These are phyloP conservation scores for Laetiporus sulphureus DNA, from an alignment of 1,284 basidiomycete species.

Conservation along the genomic window DNA sequence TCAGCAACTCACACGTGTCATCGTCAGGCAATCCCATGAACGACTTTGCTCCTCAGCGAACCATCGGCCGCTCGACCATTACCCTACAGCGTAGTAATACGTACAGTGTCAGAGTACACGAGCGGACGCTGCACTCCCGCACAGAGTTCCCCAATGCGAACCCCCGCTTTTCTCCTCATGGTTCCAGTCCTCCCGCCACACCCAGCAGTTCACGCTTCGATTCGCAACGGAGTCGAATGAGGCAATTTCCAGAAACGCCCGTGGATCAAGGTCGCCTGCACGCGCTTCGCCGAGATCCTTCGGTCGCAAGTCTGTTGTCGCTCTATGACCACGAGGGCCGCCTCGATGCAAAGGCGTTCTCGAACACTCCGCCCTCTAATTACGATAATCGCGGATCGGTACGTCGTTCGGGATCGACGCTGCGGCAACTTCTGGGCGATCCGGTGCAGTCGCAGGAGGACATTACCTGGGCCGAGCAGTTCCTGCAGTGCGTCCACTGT, in stretches of 20 bases:
- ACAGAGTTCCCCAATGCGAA: slow-evolving; percentile 63
- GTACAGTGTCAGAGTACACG: slow-evolving; percentile 63
- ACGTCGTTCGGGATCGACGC: slow-evolving; percentile 57
- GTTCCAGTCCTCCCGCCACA: slow-evolving; percentile 11
- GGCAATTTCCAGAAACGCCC: slow-evolving; percentile 30
- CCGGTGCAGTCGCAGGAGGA: slow-evolving; percentile 40
- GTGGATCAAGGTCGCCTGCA: slow-evolving; percentile 47
- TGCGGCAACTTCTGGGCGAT: slow-evolving; percentile 61
- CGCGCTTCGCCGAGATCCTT: slow-evolving; percentile 66
- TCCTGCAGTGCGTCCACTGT: slow-evolving; percentile 45
- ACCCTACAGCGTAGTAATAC: slow-evolving; percentile 50
- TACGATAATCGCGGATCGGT: slow-evolving; percentile 42
- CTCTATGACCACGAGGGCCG: slow-evolving; percentile 68
- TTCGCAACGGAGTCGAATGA: slow-evolving; percentile 13
- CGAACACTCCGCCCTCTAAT: slow-evolving; percentile 44
- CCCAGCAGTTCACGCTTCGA: slow-evolving; percentile 17
- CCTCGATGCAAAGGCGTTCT: slow-evolving; percentile 53
- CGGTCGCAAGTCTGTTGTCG: slow-evolving; percentile 62
- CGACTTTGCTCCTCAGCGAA: slow-evolving; percentile 32
- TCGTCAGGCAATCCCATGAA: slow-evolving; percentile 43
- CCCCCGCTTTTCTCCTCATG: slow-evolving; percentile 20
- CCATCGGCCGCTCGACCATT: slow-evolving; percentile 21
- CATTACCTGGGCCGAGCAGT: slow-evolving; percentile 75
- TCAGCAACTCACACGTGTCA: slow-evolving; percentile 54
- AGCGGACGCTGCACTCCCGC: slow-evolving; percentile 50